These are phyloP conservation scores for Solanum pinnatisectum DNA, from an alignment of 257 asterid species.

Conservation along the genomic window DNA sequence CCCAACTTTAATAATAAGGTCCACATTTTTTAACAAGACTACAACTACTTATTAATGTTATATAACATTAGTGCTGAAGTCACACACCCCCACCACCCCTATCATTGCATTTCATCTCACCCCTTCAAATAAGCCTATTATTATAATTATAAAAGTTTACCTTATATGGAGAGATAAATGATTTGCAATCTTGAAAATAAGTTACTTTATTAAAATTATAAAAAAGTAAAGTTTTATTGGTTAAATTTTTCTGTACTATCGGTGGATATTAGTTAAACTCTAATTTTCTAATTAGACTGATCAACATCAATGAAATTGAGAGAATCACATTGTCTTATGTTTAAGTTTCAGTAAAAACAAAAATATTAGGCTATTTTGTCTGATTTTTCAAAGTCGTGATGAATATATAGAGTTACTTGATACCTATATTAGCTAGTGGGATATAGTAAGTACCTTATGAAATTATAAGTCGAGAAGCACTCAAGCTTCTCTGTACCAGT, in stretches of 20 bases:
- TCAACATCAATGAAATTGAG: neutral
- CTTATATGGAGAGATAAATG: neutral
- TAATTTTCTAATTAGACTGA: neutral
- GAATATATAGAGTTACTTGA: neutral
- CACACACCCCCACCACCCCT: neutral
- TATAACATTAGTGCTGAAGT: neutral
- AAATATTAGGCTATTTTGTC: neutral
- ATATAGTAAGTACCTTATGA: neutral
- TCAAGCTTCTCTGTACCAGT: rapidly evolving
- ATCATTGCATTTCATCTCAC: neutral
- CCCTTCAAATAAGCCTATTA: neutral
- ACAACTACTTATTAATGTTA: too few relatives aligned
- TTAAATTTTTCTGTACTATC: neutral
- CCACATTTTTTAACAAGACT: neutral
- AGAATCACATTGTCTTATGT: neutral
- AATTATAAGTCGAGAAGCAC: neutral
- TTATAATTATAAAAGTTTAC: neutral
- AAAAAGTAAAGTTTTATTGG: neutral
- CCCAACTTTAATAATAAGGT: neutral
- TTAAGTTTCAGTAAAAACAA: neutral
- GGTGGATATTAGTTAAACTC: neutral
- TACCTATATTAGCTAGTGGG: neutral
- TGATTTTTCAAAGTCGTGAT: neutral
- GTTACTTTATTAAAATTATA: neutral
- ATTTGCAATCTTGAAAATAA: neutral